Base-by-base conservation (phyloP, 2,329 filamentous ascomycete genomes). In the Didymella keratinophila region DNA sequence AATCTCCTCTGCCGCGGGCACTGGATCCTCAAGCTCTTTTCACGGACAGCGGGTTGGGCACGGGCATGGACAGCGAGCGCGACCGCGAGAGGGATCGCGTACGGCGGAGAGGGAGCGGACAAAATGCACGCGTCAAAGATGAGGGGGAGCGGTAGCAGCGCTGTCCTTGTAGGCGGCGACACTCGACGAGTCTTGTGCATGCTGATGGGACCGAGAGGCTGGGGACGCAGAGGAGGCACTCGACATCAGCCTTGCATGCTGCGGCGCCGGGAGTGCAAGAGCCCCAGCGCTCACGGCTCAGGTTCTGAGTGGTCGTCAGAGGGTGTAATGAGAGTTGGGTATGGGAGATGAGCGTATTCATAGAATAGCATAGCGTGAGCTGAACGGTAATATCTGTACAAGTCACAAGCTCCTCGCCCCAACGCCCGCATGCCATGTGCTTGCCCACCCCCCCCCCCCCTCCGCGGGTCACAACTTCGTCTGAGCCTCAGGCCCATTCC, bases 11-110 rank as follows among this genome's bases (percentile, higher is more conserved):
- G 25, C 59, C 60, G 6, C 48, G 53, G 28, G 27, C 41, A 4
- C 28, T 50, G 14, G 61, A 64, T 47, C 49, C 50, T 10, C 61
- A 59, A 16, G 57, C 49, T 3, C 53, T 51, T 8, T 68, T 71
- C 45, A 70, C 67, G 8, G 78, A 83, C 61, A 81, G 79, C 2
- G 81, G 81, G 1, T 71, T 83, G 48, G 81, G 81, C 0, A 83
- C 81, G 7, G 82, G 80, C 56, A 63, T 83, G 66, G 81, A 82
- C 41, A 68, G 63, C 41, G 42, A 63, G 57, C 49, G 61, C 60
- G 64, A 66, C 59, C 51, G 64, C 50, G 65, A 65, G 47, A 63
- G 62, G 56, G 32, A 63, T 43, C 6, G 51, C 14, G 51, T 60
- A 10, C 56, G 67, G n/a, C 44, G 51, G 25, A 14, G 67, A 21